These are phyloP conservation scores for Acer negundo DNA, from an alignment of 345 rosid species.

Conservation along the genomic window DNA sequence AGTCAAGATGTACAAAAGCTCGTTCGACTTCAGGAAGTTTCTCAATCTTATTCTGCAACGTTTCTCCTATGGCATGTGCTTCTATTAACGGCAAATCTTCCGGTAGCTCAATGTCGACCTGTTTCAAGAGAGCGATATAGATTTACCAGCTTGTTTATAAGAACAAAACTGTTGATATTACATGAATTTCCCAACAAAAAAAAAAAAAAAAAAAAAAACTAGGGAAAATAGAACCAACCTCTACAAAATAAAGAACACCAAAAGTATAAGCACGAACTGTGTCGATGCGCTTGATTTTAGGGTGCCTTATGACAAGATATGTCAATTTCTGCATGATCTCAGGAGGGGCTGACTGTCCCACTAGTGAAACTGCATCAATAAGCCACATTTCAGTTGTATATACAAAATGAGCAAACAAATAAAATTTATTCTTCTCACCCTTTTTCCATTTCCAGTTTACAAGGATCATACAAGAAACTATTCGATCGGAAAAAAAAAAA, in stretches of 20 bases:
- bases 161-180: neutral
- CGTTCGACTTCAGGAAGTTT: conserved; percentile 84
- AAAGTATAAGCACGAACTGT: conserved; percentile 95
- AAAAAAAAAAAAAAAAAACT: no score
- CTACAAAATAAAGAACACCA: conserved; percentile 92
- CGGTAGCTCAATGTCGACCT: conserved; percentile 89
- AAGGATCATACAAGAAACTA: neutral
- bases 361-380: conserved; percentile 63
- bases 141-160: neutral
- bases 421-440: neutral
- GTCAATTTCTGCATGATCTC: conserved; percentile 81
- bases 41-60: conserved; percentile 79
- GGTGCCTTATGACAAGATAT: conserved; percentile 72
- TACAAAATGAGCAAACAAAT: neutral
- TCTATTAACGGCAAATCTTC: conserved; percentile 76
- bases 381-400: neutral
- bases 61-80: conserved; percentile 81
- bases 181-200: no score
- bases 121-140: neutral
- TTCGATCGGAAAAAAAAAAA: neutral
- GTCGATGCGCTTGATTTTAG: conserved; percentile 72
- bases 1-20: conserved; percentile 92
- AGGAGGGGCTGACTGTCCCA: conserved; percentile 91
- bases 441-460: neutral
- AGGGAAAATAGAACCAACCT: conserved; percentile 45